Conservation (phyloP, 2,329 filamentous ascomycete species). For the Aspergillus sp. region DNA sequence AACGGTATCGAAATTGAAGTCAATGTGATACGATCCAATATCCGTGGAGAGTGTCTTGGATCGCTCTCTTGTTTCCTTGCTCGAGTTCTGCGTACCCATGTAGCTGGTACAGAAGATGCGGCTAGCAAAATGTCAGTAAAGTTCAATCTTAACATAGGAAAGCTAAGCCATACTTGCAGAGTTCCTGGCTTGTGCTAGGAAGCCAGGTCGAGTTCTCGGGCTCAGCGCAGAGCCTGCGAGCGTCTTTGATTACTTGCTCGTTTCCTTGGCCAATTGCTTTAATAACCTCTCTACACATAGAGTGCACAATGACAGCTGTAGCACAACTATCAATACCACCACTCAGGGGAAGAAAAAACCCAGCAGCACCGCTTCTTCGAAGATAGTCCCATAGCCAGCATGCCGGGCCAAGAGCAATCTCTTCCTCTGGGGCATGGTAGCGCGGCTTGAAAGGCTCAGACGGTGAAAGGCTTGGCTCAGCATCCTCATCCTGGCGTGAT, state of each 20-base stretch:
- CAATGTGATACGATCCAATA: constrained; percentile 67
- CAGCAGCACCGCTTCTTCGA: constrained; percentile 29
- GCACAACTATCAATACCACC: constrained; percentile 37
- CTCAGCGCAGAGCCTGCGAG: constrained; percentile 47
- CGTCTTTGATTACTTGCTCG: constrained; percentile 49
- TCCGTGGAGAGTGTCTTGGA: constrained; percentile 52
- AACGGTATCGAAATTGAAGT: constrained; percentile 66
- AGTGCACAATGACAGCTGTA: constrained; percentile 33
- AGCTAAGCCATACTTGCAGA: constrained; percentile 39
- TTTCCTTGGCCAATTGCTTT: constrained; percentile 30
- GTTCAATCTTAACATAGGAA: too few species aligned
- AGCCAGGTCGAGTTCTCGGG: constrained; percentile 42
- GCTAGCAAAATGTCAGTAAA: constrained; percentile 8
- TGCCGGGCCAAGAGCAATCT: constrained; percentile 59
- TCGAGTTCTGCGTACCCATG: constrained; percentile 65
- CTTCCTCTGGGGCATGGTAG: constrained; percentile 59
- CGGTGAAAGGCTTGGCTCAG: constrained; percentile 41
- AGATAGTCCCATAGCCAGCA: constrained; percentile 55
- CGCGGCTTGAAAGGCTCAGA: constrained; percentile 42
- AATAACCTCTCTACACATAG: constrained; percentile 34
- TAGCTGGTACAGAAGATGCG: constrained; percentile 58
- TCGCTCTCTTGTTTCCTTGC: constrained; percentile 58
- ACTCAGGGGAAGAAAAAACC: constrained; percentile 34
- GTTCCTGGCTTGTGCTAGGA: constrained; percentile 53
- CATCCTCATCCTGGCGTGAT: constrained; percentile 30